Conservation (phyloP, 2,329 filamentous ascomycete species). For the Escovopsis sp. region DNA sequence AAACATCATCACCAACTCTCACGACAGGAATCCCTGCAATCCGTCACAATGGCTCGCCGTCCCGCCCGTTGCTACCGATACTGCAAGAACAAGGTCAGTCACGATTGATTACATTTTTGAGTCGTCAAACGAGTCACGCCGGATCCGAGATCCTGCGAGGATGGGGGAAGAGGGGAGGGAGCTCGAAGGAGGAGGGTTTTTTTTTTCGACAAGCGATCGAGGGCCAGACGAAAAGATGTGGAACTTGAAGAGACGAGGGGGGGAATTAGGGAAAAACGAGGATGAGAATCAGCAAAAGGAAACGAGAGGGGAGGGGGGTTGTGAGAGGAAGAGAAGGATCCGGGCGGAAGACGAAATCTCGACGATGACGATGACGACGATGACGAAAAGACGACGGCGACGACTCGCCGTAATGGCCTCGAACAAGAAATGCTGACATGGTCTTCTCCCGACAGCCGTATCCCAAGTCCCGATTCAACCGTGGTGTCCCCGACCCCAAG, state of each 20-base stretch:
- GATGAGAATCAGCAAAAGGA: not conserved
- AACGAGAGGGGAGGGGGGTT: not conserved
- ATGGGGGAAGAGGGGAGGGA: too few species aligned
- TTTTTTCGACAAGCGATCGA: too few species aligned
- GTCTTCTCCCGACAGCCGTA: slow-evolving; percentile 50
- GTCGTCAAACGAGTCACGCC: not conserved
- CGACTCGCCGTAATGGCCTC: not conserved
- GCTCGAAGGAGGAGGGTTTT: too few species aligned
- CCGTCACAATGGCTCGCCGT: slow-evolving; percentile 96
- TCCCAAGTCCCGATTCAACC: slow-evolving; percentile 99
- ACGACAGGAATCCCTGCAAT: slow-evolving; percentile 25
- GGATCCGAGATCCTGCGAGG: slow-evolving; percentile 5
- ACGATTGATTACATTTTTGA: not conserved
- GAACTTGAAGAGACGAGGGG: too few species aligned
- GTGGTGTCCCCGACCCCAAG: slow-evolving; percentile 80
- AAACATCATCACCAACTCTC: slow-evolving; percentile 20
- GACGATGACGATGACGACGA: not conserved
- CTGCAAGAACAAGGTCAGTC: slow-evolving; percentile 99
- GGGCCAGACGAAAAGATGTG: too few species aligned
- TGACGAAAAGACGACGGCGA: not conserved
- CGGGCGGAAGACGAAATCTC: not conserved
- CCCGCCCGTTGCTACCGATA: slow-evolving; percentile 99
- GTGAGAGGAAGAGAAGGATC: not conserved
- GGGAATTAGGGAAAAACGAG: too few species aligned
- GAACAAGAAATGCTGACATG: slow-evolving; percentile 8